Evolutionary conservation across 169 alveolate species (phyloP).

Genomic region (Babesia ovis): DNA sequence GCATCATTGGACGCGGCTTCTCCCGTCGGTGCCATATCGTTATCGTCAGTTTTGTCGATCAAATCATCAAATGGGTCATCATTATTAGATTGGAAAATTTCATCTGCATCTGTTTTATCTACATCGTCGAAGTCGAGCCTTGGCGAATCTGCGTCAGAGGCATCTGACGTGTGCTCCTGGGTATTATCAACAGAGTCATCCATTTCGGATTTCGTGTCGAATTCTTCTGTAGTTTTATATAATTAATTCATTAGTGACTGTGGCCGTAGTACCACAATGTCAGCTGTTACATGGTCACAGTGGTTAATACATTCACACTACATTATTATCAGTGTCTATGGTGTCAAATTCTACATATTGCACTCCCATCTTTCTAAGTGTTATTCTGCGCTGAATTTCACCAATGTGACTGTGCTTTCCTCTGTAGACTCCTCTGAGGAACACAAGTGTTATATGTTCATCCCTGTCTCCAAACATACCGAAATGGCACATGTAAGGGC

Average conservation of each 20-base stretch:
- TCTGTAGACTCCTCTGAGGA: neutral
- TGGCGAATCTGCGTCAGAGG: neutral
- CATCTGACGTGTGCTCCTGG: neutral
- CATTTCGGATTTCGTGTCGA: neutral
- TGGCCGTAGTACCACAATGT: neutral
- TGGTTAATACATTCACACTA: too few relatives aligned
- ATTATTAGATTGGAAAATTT: neutral
- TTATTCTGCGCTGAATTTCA: constrained; percentile 4
- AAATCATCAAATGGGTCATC: too few relatives aligned
- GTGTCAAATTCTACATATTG: constrained; percentile 11
- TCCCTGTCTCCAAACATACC: constrained; percentile 18
- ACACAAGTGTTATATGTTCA: neutral
- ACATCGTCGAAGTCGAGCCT: neutral
- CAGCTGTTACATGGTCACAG: too few relatives aligned
- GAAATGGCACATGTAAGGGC: constrained; percentile 58
- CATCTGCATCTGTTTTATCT: neutral
- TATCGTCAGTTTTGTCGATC: neutral
- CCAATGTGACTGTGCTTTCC: neutral
- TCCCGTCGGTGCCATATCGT: neutral
- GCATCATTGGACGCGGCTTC: neutral
- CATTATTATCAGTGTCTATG: neutral
- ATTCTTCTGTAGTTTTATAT: constrained; percentile 2
- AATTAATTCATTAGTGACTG: neutral
- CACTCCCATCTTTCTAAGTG: constrained; percentile 17
- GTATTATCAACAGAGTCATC: neutral